Evolutionary conservation across 495 filamentous ascomycete genomes (phyloP).

Genomic region (Pseudotulostoma volvatum): DNA sequence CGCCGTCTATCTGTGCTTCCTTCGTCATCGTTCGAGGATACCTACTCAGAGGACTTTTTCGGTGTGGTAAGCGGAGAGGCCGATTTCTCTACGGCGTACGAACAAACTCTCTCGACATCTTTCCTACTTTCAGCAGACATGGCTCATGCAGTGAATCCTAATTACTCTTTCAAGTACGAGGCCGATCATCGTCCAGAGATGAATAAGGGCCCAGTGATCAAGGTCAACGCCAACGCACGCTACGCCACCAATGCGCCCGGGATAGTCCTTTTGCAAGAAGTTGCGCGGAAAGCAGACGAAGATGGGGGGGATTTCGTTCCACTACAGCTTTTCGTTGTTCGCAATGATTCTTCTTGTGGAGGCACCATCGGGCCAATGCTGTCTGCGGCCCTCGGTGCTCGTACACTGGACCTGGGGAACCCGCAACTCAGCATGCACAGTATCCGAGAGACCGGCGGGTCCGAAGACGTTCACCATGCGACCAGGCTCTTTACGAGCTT

Average conservation of each 20-base stretch:
- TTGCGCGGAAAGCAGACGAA: constrained; percentile 45
- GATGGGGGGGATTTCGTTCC: constrained; percentile 46
- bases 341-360: constrained; percentile 87
- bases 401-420: constrained; percentile 88
- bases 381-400: constrained; percentile 61
- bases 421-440: constrained; percentile 96
- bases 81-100: constrained; percentile 62
- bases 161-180: constrained; percentile 87
- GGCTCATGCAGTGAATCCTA: constrained; percentile 90
- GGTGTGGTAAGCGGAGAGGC: constrained; percentile 27
- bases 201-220: constrained; percentile 92
- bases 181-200: constrained; percentile 77
- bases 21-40: constrained; percentile 21
- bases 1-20: constrained; percentile 73
- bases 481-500: constrained; percentile 79
- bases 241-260: constrained; percentile 95
- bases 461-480: constrained; percentile 74
- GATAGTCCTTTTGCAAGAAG: constrained; percentile 81
- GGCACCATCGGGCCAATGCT: constrained; percentile 96
- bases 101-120: constrained; percentile 80
- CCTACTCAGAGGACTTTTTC: constrained; percentile 33
- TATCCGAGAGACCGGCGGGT: constrained; percentile 81
- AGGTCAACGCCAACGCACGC: constrained; percentile 92
- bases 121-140: constrained; percentile 96
- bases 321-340: constrained; percentile 87